A percentile compares a stretch with the other conserved stretches of the same genome.
Conservation (phyloP, 805 yeast species). For the Myxozyma sirexii region DNA sequence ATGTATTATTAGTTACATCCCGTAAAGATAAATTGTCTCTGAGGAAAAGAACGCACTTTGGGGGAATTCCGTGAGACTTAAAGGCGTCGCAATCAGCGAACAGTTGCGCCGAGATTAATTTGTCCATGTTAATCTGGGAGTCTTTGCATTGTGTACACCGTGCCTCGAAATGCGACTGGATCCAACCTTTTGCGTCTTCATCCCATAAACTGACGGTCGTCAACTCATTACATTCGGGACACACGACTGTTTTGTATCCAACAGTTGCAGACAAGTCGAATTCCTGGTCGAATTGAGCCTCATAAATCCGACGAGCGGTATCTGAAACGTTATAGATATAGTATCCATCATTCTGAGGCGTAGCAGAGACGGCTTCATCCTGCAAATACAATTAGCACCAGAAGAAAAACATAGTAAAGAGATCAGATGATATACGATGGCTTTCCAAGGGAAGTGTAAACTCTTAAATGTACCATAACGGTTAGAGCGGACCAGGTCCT, state of each 20-base stretch:
- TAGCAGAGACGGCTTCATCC: not conserved
- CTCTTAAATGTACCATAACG: not conserved
- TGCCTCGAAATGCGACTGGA: not conserved
- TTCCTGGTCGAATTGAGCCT: not conserved
- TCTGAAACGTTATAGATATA: not conserved
- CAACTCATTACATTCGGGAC: not conserved
- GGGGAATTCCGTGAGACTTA: not conserved
- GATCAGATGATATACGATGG: conserved; percentile 11
- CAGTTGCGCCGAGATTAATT: not conserved
- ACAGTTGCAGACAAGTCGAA: not conserved
- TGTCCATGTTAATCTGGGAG: not conserved
- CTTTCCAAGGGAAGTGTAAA: conserved; percentile 15
- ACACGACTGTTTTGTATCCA: not conserved
- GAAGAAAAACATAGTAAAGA: not conserved
- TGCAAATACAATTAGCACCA: not conserved
- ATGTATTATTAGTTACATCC: no score
- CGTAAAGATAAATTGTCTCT: no score
- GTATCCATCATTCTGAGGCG: not conserved
- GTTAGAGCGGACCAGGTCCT: conserved; percentile 23
- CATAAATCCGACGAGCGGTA: not conserved
- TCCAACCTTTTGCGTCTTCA: conserved; percentile 6
- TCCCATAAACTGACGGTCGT: not conserved
- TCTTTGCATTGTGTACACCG: conserved; percentile 3
- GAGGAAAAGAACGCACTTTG: conserved; percentile 3
- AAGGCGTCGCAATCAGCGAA: not conserved